Evolutionary conservation across 805 yeast genomes (phyloP).

Genomic region (Lachancea dasiensis): DNA sequence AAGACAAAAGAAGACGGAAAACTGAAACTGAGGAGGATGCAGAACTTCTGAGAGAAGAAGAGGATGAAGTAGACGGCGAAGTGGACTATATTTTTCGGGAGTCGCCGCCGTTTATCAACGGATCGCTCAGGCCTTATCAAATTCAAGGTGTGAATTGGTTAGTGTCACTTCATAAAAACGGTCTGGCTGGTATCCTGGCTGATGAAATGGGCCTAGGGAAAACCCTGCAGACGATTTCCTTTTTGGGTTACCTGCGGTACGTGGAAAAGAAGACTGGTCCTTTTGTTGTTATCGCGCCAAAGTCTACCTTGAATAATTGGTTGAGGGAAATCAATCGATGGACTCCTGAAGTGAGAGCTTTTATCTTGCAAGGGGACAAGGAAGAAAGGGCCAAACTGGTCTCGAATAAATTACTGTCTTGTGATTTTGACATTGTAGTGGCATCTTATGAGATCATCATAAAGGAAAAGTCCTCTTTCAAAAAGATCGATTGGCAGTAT

Average conservation of each 20-base stretch:
- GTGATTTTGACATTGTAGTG: conserved; percentile 83
- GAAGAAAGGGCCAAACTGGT: conserved; percentile 55
- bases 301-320: conserved; percentile 91
- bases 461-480: conserved; percentile 70
- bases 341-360: conserved; percentile 87
- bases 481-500: conserved; percentile 78
- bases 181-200: conserved; percentile 89
- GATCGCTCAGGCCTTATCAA: conserved; percentile 65
- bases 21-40: conserved; percentile 78
- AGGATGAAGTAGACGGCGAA: conserved; percentile 19
- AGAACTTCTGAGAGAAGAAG: conserved; percentile 55
- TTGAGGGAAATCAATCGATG: conserved; percentile 93
- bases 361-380: conserved; percentile 90
- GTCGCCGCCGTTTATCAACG: conserved; percentile 69
- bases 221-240: conserved; percentile 79
- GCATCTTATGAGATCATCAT: conserved; percentile 92
- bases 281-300: conserved; percentile 91
- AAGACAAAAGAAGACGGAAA: conserved; percentile 51
- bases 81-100: conserved; percentile 56
- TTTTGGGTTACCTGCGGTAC: conserved; percentile 92
- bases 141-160: conserved; percentile 80
- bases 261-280: conserved; percentile 76
- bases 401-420: conserved; percentile 79
- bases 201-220: conserved; percentile 96
- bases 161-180: conserved; percentile 58